A percentile compares a stretch with the other conserved stretches of the same genome.
Conservation (phyloP, 352 stramenopile genomes). For the Discostella stelligera region DNA sequence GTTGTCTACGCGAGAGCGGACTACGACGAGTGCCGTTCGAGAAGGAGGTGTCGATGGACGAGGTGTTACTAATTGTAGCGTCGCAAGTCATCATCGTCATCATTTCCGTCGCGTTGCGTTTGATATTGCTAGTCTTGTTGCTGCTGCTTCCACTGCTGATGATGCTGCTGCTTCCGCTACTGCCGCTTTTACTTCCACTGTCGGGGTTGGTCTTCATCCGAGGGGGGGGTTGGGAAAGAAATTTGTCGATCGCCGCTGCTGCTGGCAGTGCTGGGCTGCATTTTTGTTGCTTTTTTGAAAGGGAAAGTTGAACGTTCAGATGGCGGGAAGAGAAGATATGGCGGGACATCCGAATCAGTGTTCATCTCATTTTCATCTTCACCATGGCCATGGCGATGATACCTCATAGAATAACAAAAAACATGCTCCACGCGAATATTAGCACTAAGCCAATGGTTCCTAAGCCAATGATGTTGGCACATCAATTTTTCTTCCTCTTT, state of each 20-base stretch:
- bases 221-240: too few species aligned
- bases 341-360: too few species aligned
- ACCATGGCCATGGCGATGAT: neutral
- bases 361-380: neutral
- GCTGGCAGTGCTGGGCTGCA: neutral
- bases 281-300: too few species aligned
- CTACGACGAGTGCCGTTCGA: neutral
- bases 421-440: too few species aligned
- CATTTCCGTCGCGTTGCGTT: conserved; percentile 46
- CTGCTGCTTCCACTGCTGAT: neutral
- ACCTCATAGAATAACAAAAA: conserved; percentile 3
- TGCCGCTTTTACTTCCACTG: neutral
- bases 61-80: neutral
- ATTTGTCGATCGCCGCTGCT: conserved; percentile 4
- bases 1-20: conserved; percentile 22
- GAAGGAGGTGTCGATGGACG: neutral
- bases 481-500: neutral
- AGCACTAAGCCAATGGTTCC: too few species aligned
- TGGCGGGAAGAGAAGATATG: too few species aligned
- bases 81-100: conserved; percentile 3
- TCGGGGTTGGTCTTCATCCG: neutral
- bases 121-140: conserved; percentile 5
- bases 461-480: too few species aligned
- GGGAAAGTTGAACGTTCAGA: too few species aligned
- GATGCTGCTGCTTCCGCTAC: conserved; percentile 5